phyloP scores from a whole-genome alignment of 306 rosid species.

The Cucumis hystrix region DNA sequence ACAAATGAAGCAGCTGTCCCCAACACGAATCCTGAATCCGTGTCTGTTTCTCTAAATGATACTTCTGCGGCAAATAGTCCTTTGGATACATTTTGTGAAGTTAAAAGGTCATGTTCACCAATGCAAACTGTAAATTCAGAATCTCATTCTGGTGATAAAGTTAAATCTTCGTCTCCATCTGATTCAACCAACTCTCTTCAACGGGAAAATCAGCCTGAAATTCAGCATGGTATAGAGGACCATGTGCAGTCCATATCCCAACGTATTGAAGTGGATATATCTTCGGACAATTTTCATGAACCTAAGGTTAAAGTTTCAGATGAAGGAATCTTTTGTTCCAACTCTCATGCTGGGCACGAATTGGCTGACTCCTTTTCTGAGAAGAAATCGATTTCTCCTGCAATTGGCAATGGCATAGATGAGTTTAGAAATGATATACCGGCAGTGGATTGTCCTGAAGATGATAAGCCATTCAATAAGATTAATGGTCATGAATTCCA shows the following conservation, averaged over 20 bases:
- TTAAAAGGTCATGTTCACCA: slow-evolving; percentile 12
- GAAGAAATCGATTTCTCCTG: slow-evolving; percentile 8
- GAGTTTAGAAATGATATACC: slow-evolving; percentile 12
- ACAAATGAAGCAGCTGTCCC: slow-evolving; percentile 22
- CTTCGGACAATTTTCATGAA: slow-evolving; percentile 15
- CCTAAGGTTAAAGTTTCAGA: slow-evolving; percentile 14
- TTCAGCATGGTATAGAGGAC: slow-evolving; percentile 9
- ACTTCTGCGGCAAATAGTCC: slow-evolving; percentile 13
- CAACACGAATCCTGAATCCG: slow-evolving; percentile 10
- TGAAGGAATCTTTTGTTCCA: slow-evolving; percentile 13
- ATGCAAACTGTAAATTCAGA: slow-evolving; percentile 15
- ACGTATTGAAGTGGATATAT: slow-evolving; percentile 11
- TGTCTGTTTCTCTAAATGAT: slow-evolving; percentile 16
- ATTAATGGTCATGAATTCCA: slow-evolving; percentile 16
- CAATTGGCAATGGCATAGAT: slow-evolving; percentile 9
- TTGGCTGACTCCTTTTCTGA: slow-evolving; percentile 21
- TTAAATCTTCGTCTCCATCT: slow-evolving; percentile 23
- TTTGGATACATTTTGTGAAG: slow-evolving; percentile 30
- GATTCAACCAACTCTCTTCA: background rate
- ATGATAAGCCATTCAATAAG: slow-evolving; percentile 19
- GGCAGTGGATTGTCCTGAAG: slow-evolving; percentile 13
- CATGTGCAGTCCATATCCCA: slow-evolving; percentile 13
- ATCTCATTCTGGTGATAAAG: slow-evolving; percentile 21
- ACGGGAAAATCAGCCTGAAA: slow-evolving; percentile 6
- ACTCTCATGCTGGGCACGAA: slow-evolving; percentile 7